phyloP scores from a whole-genome alignment of 805 yeast genomes.

The Metschnikowia chrysomelidarum region DNA sequence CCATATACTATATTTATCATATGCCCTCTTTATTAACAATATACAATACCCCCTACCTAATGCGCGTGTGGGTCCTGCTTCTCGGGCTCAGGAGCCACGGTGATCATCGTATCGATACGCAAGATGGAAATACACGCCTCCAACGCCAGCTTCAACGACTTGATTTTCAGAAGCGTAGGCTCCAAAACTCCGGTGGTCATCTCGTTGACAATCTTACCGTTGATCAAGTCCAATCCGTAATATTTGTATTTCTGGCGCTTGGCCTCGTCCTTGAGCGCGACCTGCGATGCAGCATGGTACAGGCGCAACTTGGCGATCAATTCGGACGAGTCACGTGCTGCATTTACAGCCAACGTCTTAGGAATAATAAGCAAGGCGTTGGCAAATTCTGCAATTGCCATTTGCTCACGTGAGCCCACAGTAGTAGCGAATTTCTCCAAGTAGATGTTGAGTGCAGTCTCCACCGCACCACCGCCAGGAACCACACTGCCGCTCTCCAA shows the following conservation, averaged over 20 bases:
- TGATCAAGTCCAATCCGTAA: conserved; percentile 89
- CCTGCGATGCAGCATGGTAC: conserved; percentile 92
- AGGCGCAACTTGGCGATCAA: conserved; percentile 93
- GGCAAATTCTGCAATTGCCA: conserved; percentile 98
- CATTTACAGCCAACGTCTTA: conserved; percentile 93
- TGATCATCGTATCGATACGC: conserved; percentile 97
- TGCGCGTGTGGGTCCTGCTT: conserved; percentile 92
- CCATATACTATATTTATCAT: conserved; percentile 1
- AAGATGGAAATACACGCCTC: conserved; percentile 98
- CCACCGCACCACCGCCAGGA: conserved; percentile 99
- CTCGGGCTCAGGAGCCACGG: conserved; percentile 93
- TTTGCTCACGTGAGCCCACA: conserved; percentile 94
- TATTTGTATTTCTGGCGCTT: conserved; percentile 85
- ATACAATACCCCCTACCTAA: conserved; percentile 31
- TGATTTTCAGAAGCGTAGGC: conserved; percentile 91
- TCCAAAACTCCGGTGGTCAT: conserved; percentile 84
- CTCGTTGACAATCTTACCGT: conserved; percentile 90
- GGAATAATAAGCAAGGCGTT: conserved; percentile 86
- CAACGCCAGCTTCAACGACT: conserved; percentile 89
- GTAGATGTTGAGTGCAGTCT: conserved; percentile 90
- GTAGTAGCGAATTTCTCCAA: conserved; percentile 97
- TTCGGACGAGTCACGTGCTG: conserved; percentile 96
- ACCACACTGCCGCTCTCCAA: conserved; percentile 92
- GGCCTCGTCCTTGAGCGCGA: conserved; percentile 74
- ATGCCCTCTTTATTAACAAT: conserved; percentile 2